Conservation (phyloP, 257 asterid genomes). For the Scutellaria minor region DNA sequence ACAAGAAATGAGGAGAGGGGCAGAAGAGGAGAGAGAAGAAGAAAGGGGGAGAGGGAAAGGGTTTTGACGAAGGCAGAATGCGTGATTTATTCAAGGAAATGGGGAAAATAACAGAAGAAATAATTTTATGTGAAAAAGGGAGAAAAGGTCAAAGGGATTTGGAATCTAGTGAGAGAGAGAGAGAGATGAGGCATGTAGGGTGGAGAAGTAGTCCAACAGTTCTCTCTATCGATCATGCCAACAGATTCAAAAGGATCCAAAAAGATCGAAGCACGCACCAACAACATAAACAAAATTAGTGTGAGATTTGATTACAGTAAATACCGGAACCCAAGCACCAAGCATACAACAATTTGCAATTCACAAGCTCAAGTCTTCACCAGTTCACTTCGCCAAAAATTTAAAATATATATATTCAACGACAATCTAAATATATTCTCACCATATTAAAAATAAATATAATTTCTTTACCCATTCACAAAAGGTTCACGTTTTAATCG, state of each 20-base stretch:
- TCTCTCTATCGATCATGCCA: neutral
- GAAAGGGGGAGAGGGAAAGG: no score
- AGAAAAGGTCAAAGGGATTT: no score
- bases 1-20: no score
- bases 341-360: neutral
- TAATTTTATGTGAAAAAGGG: no score
- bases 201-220: no score
- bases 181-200: no score
- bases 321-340: neutral
- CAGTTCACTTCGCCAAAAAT: neutral
- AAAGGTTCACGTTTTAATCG: neutral
- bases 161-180: no score
- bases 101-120: no score
- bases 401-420: no score
- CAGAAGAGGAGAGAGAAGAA: no score
- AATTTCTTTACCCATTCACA: neutral
- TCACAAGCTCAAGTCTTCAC: neutral
- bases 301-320: neutral
- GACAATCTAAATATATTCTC: neutral
- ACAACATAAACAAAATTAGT: slow-evolving; percentile 12
- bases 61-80: no score
- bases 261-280: neutral
- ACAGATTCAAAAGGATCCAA: slow-evolving; percentile 16
- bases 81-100: no score
- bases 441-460: neutral